These are phyloP conservation scores for Cichorium intybus DNA, from an alignment of 140 eudicot species.

Conservation along the genomic window DNA sequence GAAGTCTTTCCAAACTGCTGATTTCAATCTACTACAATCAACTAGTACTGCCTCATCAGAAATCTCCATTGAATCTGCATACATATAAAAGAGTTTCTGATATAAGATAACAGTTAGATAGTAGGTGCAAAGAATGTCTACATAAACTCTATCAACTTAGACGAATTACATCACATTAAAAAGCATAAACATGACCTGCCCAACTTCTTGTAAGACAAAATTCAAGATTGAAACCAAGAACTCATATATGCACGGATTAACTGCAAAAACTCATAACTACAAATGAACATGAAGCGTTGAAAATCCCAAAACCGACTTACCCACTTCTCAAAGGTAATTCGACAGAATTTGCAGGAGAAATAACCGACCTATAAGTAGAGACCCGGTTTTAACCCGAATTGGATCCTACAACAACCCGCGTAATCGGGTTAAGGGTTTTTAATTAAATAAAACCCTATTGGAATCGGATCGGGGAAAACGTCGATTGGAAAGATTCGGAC, in stretches of 20 bases:
- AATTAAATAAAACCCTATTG: conserved; percentile 12
- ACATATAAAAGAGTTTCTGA: conserved; percentile 4
- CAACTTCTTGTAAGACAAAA: conserved; percentile 1
- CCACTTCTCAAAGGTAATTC: background rate
- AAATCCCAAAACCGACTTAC: background rate
- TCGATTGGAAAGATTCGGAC: conserved; percentile 22
- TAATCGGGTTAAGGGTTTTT: conserved; percentile 17
- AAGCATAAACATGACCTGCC: background rate
- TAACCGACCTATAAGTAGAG: conserved; percentile 1
- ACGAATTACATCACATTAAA: background rate
- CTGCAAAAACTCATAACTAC: background rate
- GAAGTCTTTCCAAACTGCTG: conserved; percentile 96
- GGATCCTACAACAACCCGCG: conserved; percentile 23
- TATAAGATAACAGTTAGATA: background rate
- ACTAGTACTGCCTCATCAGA: conserved; percentile 58
- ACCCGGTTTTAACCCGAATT: conserved; percentile 23
- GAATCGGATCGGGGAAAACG: conserved; percentile 25
- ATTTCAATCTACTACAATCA: conserved; percentile 80
- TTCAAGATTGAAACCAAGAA: conserved; percentile 4
- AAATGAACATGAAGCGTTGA: background rate
- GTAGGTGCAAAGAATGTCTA: too few species aligned
- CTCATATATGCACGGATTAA: background rate
- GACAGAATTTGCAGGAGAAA: background rate
- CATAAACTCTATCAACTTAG: background rate
- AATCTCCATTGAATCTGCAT: conserved; percentile 56